Percentiles rank a stretch among this genome's conserved stretches.
Conservation (phyloP, 2,329 filamentous ascomycete genomes). For the Aureobasidium melanogenum region DNA sequence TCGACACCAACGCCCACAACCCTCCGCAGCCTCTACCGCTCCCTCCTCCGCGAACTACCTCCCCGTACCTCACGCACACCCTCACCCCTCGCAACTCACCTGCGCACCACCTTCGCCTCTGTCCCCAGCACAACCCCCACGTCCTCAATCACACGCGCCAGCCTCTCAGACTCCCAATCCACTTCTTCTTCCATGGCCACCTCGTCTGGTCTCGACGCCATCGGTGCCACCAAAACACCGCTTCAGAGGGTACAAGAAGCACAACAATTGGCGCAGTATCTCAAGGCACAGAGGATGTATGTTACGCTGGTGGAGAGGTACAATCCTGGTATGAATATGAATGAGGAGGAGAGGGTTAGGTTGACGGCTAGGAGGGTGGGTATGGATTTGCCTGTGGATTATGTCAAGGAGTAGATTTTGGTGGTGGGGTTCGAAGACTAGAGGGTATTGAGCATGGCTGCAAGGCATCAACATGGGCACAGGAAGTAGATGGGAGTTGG, state of each 20-base stretch:
- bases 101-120: constrained; percentile 54
- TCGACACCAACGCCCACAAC: constrained; percentile 29
- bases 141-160: not conserved
- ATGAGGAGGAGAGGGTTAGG: constrained; percentile 71
- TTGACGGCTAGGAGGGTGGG: constrained; percentile 81
- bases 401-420: not conserved
- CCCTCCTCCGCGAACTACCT: constrained; percentile 81
- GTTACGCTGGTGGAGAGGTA: constrained; percentile 77
- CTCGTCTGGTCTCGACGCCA: not conserved
- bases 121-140: not conserved
- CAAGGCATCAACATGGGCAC: not conserved
- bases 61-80: constrained; percentile 49
- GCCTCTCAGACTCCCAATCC: not conserved
- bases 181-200: not conserved
- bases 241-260: constrained; percentile 42
- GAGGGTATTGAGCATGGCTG: not conserved
- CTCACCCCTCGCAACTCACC: constrained; percentile 59
- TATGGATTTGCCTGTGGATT: constrained; percentile 63
- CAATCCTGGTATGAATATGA: constrained; percentile 85
- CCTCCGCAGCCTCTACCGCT: constrained; percentile 74
- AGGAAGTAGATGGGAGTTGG: too few species aligned
- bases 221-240: constrained; percentile 17
- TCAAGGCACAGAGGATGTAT: constrained; percentile 79
- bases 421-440: not conserved
- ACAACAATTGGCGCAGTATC: constrained; percentile 73